Evolutionary conservation across 169 alveolate species (phyloP).

Genomic region (Theileria luwenshuni): DNA sequence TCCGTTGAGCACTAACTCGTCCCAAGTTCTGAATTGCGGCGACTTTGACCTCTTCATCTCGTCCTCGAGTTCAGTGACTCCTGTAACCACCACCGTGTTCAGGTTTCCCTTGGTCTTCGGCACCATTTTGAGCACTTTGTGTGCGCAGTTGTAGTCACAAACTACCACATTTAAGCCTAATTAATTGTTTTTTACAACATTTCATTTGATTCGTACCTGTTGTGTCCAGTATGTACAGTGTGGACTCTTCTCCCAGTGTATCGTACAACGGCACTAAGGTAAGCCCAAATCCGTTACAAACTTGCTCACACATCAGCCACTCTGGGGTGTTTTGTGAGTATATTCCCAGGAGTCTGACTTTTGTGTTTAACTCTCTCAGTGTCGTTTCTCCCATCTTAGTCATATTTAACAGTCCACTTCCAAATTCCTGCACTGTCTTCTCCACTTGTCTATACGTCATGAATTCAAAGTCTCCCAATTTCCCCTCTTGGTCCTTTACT

Average conservation of each 20-base stretch:
- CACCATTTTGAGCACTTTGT: slow-evolving; percentile 28
- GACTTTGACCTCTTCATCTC: not conserved
- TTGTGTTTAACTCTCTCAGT: slow-evolving; percentile 31
- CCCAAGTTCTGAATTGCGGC: slow-evolving; percentile 19
- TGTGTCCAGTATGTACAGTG: slow-evolving; percentile 65
- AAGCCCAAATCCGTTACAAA: slow-evolving; percentile 78
- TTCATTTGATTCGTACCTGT: slow-evolving; percentile 33
- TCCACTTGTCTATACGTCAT: slow-evolving; percentile 54
- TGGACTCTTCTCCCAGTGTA: slow-evolving; percentile 80
- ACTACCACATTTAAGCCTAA: slow-evolving; percentile 48
- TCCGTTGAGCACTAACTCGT: slow-evolving; percentile 59
- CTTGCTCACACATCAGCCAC: slow-evolving; percentile 81
- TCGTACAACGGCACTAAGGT: slow-evolving; percentile 83
- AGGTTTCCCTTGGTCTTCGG: slow-evolving; percentile 44
- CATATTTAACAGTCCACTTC: slow-evolving; percentile 50
- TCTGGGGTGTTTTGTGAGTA: slow-evolving; percentile 75
- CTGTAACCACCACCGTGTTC: slow-evolving; percentile 31
- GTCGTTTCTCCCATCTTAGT: slow-evolving; percentile 25
- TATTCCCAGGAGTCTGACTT: slow-evolving; percentile 68
- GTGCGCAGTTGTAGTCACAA: slow-evolving; percentile 48
- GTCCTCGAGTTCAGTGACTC: slow-evolving; percentile 26
- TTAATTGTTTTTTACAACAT: not conserved
- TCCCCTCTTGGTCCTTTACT: slow-evolving; percentile 37
- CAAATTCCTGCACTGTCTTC: slow-evolving; percentile 37
- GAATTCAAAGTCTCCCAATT: slow-evolving; percentile 57